Base-by-base conservation (phyloP, 805 yeast genomes). In the Saturnispora sekii region DNA sequence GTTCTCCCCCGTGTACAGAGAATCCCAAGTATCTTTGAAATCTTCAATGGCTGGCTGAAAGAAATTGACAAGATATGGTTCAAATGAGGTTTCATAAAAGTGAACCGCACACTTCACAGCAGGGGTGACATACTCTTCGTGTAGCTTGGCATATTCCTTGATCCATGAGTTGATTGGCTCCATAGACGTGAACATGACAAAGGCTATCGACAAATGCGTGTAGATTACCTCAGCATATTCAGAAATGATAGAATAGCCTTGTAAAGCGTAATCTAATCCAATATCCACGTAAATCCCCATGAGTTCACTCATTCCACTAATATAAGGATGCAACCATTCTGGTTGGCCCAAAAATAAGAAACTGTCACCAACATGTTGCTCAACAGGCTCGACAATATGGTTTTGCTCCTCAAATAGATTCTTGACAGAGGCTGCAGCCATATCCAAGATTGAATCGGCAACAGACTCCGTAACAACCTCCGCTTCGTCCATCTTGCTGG, bases 151-250 rank as follows among this genome's bases (percentile, higher is more conserved):
- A 32, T 36, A 36, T 17, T 36, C 28, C 2, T 12, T 17, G 15
- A 42, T 11, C 30, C 30, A 36, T 5, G 36, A n/a, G 17, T 35
- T 42, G 29, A 42, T 21, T 14, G 45, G 40, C 32, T 42, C 45
- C 40, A 8, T 26, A 11, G n/a, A 12, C 10, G 51, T 15, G n/a
- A 51, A 16, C 12, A 50, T 41, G 10, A 49, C 46, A 6, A 48
- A 44, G 15, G 47, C 42, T 26, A 53, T 12, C 14, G 53, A 33
- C 12, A 49, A 35, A 29, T 41, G 26, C 6, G 38, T 36, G 21
- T 41, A 46, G 9, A 38, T 34, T 2, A 41, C 26, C 17, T 49
- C 50, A 9, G 36, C 32, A n/a, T 26, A 12, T 5, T 15, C 7
- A 4, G 37, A 17, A 10, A 32, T 31, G 12, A n/a, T 18, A 3